Base-by-base conservation (phyloP, 306 rosid genomes). In the Cyamopsis tetragonoloba region DNA sequence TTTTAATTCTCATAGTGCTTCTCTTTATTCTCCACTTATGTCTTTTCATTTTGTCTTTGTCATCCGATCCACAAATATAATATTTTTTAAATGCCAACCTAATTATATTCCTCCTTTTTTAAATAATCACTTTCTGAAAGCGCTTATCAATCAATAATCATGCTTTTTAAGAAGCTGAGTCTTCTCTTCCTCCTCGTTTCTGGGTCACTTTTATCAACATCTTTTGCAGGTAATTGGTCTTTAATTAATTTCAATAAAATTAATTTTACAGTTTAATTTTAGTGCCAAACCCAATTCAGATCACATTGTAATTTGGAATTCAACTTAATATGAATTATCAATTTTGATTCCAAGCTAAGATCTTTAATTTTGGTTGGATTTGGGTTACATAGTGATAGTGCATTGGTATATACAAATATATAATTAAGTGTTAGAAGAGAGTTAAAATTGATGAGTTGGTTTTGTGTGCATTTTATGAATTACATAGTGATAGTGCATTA, bases 11-110 rank as follows among this genome's bases (percentile, higher is more conserved):
- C 34, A 42, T 18, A 23, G 64, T 28, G 47, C 49, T 63, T 50
- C 79, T 76, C 87, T 83, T 88, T 85, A 83, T 88, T 73, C 77
- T 81, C 89, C 89, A 85, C 84, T 79, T 65, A 7, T 56, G 84
- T 66, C 77, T 57, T 54, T 69, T 71, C 44, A 79, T 86, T 31
- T 79, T 87, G 87, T 58, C 76, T 79, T 38, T 62, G 65, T 63
- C 76, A 37, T 78, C 83, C 83, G 73, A 37, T 78, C 83, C 83
- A 76, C 13, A 62, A 80, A 66, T 42, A 44, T 68, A n/a, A n/a
- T 77, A 70, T 83, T 79, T 78, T 66, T n/a, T n/a, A n/a, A n/a
- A 75, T 58, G 42, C 62, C 44, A 61, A 80, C 86, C 88, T 80
- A 73, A 35, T n/a, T 42, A 71, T 11, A 35, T 43, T 76, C 72